Base-by-base conservation (phyloP, 208 protist species). In the Trypanosoma cruzi region DNA sequence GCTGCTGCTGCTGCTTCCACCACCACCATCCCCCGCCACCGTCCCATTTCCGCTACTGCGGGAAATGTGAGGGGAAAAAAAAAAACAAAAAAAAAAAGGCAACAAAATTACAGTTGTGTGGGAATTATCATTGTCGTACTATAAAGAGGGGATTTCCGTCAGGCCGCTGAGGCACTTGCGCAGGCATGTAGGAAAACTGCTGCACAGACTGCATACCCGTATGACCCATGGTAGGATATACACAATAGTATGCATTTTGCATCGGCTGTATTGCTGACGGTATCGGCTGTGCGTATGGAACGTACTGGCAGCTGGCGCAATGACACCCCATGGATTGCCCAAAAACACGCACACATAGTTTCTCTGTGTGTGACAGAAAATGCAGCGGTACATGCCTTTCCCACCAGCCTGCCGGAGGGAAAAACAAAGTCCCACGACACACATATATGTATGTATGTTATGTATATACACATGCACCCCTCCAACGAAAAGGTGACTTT, bases 11-110 rank as follows among this genome's bases (percentile, higher is more conserved):
- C 1, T 1, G 40, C 40, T 14, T n/a, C n/a, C n/a, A n/a, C n/a
- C n/a, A n/a, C n/a, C n/a, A n/a, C n/a, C n/a, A n/a, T n/a, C n/a
- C n/a, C n/a, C 5, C 13, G 8, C 13, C 37, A 16, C 37, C 37
- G 8, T 44, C 13, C 13, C 13, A 44, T 44, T 44, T 44, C 37
- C 37, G 8, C 13, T 44, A 13, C 13, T 44, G 37, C 8, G 13
- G 37, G 37, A 44, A 44, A n/a, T n/a, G n/a, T n/a, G n/a, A n/a
- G n/a, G n/a, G n/a, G n/a, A 28, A 52, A 10, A 8, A 52, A 26
- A 52, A 52, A 26, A 18, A 37, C 32, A 49, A 54, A 64, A 48
- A 64, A 52, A 48, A 64, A 64, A 64, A 61, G 32, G 32, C n/a
- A n/a, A n/a, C n/a, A n/a, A 59, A 22, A 59, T 42, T 31, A 59